These are phyloP conservation scores for Alternaria novae-zelandiae DNA, from an alignment of 2,329 filamentous ascomycete genomes.

Conservation along the genomic window DNA sequence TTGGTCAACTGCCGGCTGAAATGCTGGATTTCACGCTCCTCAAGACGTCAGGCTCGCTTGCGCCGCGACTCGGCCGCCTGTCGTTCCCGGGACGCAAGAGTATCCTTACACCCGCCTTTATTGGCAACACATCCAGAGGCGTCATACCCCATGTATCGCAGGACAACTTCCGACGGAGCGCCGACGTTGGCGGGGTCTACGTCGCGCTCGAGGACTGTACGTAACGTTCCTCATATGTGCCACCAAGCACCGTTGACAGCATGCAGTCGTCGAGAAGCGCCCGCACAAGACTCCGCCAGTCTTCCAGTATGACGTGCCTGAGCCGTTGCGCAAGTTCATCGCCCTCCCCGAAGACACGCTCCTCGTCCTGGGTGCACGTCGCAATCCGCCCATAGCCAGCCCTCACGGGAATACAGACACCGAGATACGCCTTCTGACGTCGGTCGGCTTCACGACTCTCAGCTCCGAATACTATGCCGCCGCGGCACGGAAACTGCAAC, in stretches of 20 bases:
- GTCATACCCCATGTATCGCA: slow-evolving; percentile 86
- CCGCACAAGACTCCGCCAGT: slow-evolving; percentile 58
- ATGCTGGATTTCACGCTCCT: slow-evolving; percentile 56
- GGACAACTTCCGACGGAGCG: slow-evolving; percentile 74
- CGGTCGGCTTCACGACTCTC: slow-evolving; percentile 80
- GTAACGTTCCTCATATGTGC: slow-evolving; percentile 40
- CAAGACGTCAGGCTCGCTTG: slow-evolving; percentile 47
- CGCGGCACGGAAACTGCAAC: slow-evolving; percentile 68
- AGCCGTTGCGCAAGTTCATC: slow-evolving; percentile 76
- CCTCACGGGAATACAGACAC: slow-evolving; percentile 72
- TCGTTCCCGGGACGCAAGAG: slow-evolving; percentile 65
- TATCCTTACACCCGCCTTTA: slow-evolving; percentile 83
- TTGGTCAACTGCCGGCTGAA: slow-evolving; percentile 43
- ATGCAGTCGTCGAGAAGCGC: slow-evolving; percentile 68
- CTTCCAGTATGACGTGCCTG: slow-evolving; percentile 56
- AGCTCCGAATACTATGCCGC: slow-evolving; percentile 73
- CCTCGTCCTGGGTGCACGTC: slow-evolving; percentile 77
- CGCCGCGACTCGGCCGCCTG: slow-evolving; percentile 72
- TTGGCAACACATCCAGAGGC: slow-evolving; percentile 82
- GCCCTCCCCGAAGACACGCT: slow-evolving; percentile 69
- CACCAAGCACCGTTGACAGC: slow-evolving; percentile 43
- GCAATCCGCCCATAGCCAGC: slow-evolving; percentile 75
- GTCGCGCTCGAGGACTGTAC: slow-evolving; percentile 91
- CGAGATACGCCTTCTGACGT: slow-evolving; percentile 79
- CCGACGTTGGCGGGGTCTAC: slow-evolving; percentile 73